Base-by-base conservation (phyloP, 768 basidiomycete species). In the Fistulinella prunicolor region DNA sequence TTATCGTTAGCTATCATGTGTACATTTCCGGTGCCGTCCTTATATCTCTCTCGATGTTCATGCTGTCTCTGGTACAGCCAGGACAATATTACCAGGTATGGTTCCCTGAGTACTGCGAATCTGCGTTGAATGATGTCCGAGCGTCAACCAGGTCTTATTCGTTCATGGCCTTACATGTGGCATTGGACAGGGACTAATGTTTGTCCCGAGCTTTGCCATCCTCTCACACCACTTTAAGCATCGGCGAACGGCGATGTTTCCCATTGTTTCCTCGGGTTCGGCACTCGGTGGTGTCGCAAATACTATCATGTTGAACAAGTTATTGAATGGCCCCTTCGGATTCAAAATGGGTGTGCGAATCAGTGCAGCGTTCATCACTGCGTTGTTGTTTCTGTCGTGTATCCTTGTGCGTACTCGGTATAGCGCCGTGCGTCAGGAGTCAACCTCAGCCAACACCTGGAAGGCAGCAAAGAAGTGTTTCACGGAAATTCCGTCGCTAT, bases 281-380 rank as follows among this genome's bases (percentile, higher is more conserved):
- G 72, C 78, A 2, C 59, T 82, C 3, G 83, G 85, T 9, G 80
- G 78, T 7, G 65, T 80, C 19, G 54, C 78, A n/a, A 75, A 83
- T 45, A 80, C 82, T 0, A 80, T 83, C 51, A 76, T 84, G 71
- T 65, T 87, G 24, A 85, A 86, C 59, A 63, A 71, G 19, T 49
- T 44, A 26, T 50, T 43, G 43, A 75, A 73, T 44, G 72, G 74
- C 4, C 53, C 65, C 6, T 60, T 74, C 5, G 80, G 84, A 8
- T 75, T 80, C 55, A 63, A 53, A 10, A 65, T 48, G 30, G 69
- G 72, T 23, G 70, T 72, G 0, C 68, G 65, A 4, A 69, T 68
- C 10, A 75, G 67, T 44, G 76, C 71, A 2, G 61, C 60, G 17
- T 57, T 80, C n/a, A 60, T 71, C 44, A 60, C 68, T 0, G 69